These are phyloP conservation scores for Thraustochytrium striatum DNA, from an alignment of 352 stramenopile species.

Conservation along the genomic window DNA sequence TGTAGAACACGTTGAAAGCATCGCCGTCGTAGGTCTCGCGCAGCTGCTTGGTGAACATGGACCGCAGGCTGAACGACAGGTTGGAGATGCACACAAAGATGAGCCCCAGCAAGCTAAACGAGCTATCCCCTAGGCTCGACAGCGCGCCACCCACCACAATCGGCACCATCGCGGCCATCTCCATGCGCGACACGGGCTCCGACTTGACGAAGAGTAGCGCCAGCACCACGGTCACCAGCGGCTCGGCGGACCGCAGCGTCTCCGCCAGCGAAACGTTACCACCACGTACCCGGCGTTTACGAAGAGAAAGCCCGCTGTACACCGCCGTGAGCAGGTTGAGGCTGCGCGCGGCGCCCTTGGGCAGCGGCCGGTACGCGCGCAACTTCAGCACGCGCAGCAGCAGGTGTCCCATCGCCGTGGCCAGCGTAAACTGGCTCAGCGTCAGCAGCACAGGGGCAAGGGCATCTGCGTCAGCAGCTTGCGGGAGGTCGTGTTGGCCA, in stretches of 20 bases:
- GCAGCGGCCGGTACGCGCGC: conserved; percentile 1
- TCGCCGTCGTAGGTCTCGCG: conserved; percentile 30
- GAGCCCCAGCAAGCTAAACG: conserved; percentile 23
- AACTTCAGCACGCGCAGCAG: conserved; percentile 8
- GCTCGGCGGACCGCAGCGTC: conserved; percentile 41
- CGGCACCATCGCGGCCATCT: conserved; percentile 26
- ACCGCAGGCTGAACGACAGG: conserved; percentile 39
- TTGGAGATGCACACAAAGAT: conserved; percentile 48
- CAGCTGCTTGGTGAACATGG: conserved; percentile 43
- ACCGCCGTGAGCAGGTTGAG: conserved; percentile 35
- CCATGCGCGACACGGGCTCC: conserved; percentile 12
- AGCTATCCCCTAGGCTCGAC: conserved; percentile 41
- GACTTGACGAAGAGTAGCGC: conserved; percentile 42
- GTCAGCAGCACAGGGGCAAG: conserved; percentile 42
- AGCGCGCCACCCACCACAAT: conserved; percentile 42
- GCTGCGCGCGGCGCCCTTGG: not conserved
- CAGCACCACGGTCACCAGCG: conserved; percentile 44
- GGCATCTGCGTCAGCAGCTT: conserved; percentile 42
- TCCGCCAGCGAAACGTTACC: conserved; percentile 48
- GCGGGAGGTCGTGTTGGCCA: conserved; percentile 45
- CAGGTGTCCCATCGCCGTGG: conserved; percentile 7
- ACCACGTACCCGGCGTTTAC: conserved; percentile 43
- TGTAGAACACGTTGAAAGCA: conserved; percentile 47
- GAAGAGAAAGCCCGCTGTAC: conserved; percentile 48
- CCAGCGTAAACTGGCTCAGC: conserved; percentile 17